A percentile compares a stretch with the other conserved stretches of the same genome.
These are phyloP conservation scores for Corinectria fuckeliana DNA, from an alignment of 2,329 filamentous ascomycete species.

Conservation along the genomic window DNA sequence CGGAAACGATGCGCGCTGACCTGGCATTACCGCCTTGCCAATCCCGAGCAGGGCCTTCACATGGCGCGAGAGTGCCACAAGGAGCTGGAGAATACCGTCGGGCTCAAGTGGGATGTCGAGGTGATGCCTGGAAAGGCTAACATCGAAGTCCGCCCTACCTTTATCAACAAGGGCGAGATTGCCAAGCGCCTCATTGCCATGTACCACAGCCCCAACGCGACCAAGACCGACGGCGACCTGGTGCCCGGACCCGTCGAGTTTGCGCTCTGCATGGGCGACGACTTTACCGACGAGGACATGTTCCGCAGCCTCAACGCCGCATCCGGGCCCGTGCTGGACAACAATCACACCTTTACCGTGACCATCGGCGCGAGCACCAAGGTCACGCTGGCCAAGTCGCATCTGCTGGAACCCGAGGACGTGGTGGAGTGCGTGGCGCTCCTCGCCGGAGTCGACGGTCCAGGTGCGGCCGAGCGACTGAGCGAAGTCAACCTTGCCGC, in stretches of 20 bases:
- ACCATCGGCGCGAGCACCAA: conserved; percentile 93
- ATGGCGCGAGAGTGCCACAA: conserved; percentile 83
- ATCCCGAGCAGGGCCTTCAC: conserved; percentile 82
- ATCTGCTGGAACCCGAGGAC: conserved; percentile 86
- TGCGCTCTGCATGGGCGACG: conserved; percentile 89
- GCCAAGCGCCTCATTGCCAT: conserved; percentile 80
- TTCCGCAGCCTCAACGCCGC: conserved; percentile 79
- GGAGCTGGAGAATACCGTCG: conserved; percentile 78
- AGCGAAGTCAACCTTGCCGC: conserved; percentile 64
- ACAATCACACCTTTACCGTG: conserved; percentile 81
- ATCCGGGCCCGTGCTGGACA: conserved; percentile 58
- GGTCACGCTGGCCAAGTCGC: conserved; percentile 88
- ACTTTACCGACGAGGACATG: conserved; percentile 97
- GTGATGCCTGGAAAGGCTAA: conserved; percentile 98
- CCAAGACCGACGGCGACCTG: conserved; percentile 52
- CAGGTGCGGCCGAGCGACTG: conserved; percentile 46
- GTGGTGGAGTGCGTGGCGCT: conserved; percentile 75
- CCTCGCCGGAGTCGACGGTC: conserved; percentile 55
- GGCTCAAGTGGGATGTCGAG: conserved; percentile 85
- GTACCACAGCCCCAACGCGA: conserved; percentile 63
- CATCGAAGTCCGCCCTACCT: conserved; percentile 92
- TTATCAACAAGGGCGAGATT: conserved; percentile 98
- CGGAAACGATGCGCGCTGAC: conserved; percentile 92
- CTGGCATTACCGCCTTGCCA: conserved; percentile 94
- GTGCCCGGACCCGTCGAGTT: conserved; percentile 73